Evolutionary conservation across 306 rosid species (phyloP).

Genomic region (Cucurbita pepo): DNA sequence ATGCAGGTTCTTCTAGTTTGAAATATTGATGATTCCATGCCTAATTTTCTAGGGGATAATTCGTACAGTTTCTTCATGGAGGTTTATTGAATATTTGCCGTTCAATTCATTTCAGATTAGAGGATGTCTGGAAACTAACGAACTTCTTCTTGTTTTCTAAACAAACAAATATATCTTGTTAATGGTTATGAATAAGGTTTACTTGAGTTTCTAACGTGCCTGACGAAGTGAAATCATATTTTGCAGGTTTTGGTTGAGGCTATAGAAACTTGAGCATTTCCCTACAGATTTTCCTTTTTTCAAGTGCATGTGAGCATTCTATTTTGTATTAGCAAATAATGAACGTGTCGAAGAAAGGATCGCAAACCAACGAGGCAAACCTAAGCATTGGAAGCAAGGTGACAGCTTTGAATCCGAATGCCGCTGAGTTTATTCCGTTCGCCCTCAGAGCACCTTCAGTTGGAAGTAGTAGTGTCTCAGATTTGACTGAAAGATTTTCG

Average conservation of each 20-base stretch:
- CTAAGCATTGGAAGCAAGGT: slow-evolving; percentile 39
- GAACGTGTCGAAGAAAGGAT: slow-evolving; percentile 66
- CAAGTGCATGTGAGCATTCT: slow-evolving; percentile 3
- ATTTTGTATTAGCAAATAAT: slow-evolving; percentile 39
- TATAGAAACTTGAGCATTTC: slow-evolving; percentile 11
- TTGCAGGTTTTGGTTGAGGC: slow-evolving; percentile 83
- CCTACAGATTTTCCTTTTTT: not conserved
- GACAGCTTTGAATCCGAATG: slow-evolving; percentile 72
- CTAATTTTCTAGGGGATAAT: not conserved
- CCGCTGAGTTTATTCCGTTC: slow-evolving; percentile 86
- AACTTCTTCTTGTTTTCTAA: too few species aligned
- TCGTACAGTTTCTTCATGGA: not conserved
- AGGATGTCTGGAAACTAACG: not conserved
- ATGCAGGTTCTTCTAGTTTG: not conserved
- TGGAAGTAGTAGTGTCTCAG: slow-evolving; percentile 43
- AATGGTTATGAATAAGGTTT: not conserved
- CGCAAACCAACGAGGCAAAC: slow-evolving; percentile 27
- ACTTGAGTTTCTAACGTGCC: not conserved
- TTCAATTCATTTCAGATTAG: not conserved
- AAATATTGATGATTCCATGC: not conserved
- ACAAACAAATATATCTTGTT: not conserved
- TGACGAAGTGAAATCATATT: slow-evolving; percentile 6
- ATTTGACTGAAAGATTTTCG: slow-evolving; percentile 26
- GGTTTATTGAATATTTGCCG: not conserved
- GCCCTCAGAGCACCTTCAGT: slow-evolving; percentile 62